These are phyloP conservation scores for Dillenia suffruticosa DNA, from an alignment of 164 flowering plant species.

Conservation along the genomic window DNA sequence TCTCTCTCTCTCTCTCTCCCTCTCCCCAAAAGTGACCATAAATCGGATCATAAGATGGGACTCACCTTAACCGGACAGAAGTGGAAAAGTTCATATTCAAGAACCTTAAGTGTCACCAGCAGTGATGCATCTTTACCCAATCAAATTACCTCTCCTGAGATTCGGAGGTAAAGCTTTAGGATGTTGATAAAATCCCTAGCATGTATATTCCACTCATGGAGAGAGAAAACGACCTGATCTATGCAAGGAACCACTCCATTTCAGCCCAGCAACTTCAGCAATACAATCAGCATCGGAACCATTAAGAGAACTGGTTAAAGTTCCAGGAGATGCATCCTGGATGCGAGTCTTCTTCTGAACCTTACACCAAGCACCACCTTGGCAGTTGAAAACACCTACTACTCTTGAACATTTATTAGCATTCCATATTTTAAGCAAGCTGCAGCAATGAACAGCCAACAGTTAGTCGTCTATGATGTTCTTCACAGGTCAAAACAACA, in stretches of 20 bases:
- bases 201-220: neutral
- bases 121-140: constrained; percentile 69
- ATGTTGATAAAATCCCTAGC: neutral
- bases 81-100: constrained; percentile 81
- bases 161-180: neutral
- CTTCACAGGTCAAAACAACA: neutral
- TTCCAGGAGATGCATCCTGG: constrained; percentile 79
- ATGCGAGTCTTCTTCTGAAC: constrained; percentile 72
- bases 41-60: neutral
- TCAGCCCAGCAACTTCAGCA: constrained; percentile 53
- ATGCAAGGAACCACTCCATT: constrained; percentile 69
- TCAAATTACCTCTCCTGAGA: constrained; percentile 63
- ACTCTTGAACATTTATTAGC: constrained; percentile 79
- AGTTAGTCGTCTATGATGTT: no score
- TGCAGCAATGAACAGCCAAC: constrained; percentile 21
- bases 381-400: constrained; percentile 96
- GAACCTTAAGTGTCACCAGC: constrained; percentile 80
- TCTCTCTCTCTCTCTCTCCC: no score
- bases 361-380: constrained; percentile 98
- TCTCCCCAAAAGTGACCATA: neutral
- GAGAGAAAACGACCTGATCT: constrained; percentile 43
- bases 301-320: constrained; percentile 56
- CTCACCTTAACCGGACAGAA: constrained; percentile 79
- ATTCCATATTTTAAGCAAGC: constrained; percentile 94
- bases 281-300: constrained; percentile 66